These are phyloP conservation scores for Penicillium digitatum DNA, from an alignment of 2,329 filamentous ascomycete genomes.

Conservation along the genomic window DNA sequence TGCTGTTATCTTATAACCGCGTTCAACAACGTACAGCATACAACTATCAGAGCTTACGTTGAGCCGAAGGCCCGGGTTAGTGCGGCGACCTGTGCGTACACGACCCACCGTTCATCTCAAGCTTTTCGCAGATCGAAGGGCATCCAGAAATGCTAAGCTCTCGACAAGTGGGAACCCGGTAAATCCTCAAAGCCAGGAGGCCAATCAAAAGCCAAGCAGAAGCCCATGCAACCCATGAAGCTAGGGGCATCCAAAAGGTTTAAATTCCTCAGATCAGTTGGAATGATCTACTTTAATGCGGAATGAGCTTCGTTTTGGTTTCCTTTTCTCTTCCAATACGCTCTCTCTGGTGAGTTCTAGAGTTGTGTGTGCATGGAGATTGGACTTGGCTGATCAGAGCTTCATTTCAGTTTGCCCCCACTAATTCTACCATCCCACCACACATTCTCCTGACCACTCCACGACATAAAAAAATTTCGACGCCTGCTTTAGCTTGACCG, in stretches of 20 bases:
- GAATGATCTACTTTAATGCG: conserved; percentile 12
- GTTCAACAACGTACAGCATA: not conserved
- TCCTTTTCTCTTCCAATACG: conserved; percentile 4
- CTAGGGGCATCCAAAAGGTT: conserved; percentile 5
- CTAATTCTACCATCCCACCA: conserved; percentile 1
- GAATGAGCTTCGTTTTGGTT: conserved; percentile 7
- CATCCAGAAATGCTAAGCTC: not conserved
- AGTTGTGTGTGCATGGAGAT: not conserved
- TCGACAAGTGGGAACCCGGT: not conserved
- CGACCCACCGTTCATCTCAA: conserved; percentile 15
- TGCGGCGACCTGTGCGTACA: conserved; percentile 2
- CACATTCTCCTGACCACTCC: conserved; percentile 4
- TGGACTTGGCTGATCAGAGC: conserved; percentile 5
- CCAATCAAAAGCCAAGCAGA: not conserved
- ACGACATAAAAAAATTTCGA: not conserved
- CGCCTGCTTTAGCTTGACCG: not conserved
- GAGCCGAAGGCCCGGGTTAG: not conserved
- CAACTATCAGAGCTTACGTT: not conserved
- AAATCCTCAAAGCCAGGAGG: not conserved
- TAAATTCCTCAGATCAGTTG: conserved; percentile 8
- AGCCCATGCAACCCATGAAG: not conserved
- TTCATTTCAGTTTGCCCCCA: conserved; percentile 11
- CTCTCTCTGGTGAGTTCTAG: conserved; percentile 2
- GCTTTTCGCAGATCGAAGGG: not conserved
- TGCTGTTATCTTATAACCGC: not conserved